Base-by-base conservation (phyloP, 306 rosid genomes). In the Cucurbita ficifolia region DNA sequence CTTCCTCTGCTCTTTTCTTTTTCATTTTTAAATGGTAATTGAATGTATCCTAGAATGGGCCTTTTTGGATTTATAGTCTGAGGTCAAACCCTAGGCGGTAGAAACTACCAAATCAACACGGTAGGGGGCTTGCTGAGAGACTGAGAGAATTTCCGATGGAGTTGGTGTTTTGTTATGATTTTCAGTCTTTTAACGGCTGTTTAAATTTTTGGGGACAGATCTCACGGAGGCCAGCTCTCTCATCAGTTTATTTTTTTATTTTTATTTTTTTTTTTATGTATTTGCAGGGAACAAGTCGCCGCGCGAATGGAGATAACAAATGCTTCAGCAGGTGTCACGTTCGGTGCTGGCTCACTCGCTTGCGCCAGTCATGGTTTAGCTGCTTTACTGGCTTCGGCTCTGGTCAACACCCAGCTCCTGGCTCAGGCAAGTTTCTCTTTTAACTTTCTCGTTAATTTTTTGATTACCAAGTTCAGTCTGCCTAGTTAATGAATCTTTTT, bases 241-340 rank as follows among this genome's bases (percentile, higher is more conserved):
- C 62, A 45, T 77, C 52, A 67, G 12, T 8, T 1, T 22, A 46
- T 68, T 21, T 43, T 65, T 18, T 39, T 63, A 36, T 33, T 22
- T 22, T 22, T 22, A 0, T 29, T 29, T 29, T 29, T 29, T 29
- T 29, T 29, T 29, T 29, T 29, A 73, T 78, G n/a, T 11, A 45
- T 75, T 8, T 29, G 49, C 77, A 78, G 73, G 67, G 61, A 42
- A 42, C 63, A 74, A 29, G 82, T 72, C 59, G 79, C 73, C 75
- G 77, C 76, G 82, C 83, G 76, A 80, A 91, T 91, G 97, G 93
- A 89, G 76, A 73, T 81, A 69, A 79, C 81, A 39, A 76, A 80
- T 43, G 77, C 81, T 75, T 82, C 83, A 56, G 76, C 69, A 85
- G 86, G 72, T 63, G 87, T 69, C 53, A 76, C 80, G 84, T 82